Percentiles rank a stretch among this genome's conserved stretches.
These are phyloP conservation scores for Apostasia ramifera DNA, from an alignment of 106 monocot species.

Conservation along the genomic window DNA sequence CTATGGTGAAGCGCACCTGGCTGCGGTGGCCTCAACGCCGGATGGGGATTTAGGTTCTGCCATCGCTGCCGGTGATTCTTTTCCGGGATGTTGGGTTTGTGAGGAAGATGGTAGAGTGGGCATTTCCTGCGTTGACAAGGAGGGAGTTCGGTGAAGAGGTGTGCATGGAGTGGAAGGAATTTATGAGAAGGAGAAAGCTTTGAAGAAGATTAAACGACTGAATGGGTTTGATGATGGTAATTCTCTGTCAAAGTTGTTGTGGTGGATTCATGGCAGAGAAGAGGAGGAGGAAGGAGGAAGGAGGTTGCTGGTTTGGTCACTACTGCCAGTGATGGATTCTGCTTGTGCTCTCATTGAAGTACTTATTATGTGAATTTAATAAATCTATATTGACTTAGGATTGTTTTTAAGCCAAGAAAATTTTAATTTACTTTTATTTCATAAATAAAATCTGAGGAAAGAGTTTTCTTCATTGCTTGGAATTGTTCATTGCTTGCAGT, in stretches of 20 bases:
- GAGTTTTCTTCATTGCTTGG: too few species aligned
- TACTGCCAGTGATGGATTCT: conserved; percentile 30
- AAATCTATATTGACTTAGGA: too few species aligned
- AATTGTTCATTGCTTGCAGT: too few species aligned
- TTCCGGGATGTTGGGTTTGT: conserved; percentile 49
- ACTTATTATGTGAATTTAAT: too few species aligned
- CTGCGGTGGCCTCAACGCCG: conserved; percentile 52
- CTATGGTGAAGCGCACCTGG: conserved; percentile 70
- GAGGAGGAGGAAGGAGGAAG: conserved; percentile 23
- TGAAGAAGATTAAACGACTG: conserved; percentile 51
- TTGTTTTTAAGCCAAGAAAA: too few species aligned
- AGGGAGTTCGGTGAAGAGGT: conserved; percentile 89
- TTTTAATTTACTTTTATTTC: too few species aligned
- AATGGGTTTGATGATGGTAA: conserved; percentile 78
- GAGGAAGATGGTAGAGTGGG: conserved; percentile 66
- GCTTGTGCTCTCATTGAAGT: too few species aligned
- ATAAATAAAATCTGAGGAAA: too few species aligned
- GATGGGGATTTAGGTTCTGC: conserved; percentile 81
- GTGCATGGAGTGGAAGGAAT: conserved; percentile 79
- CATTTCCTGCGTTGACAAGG: conserved; percentile 57
- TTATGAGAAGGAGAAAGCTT: conserved; percentile 51
- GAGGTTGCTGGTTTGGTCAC: conserved; percentile 36
- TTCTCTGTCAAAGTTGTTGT: conserved; percentile 78
- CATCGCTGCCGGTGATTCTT: conserved; percentile 66
- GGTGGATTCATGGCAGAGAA: conserved; percentile 81